Evolutionary conservation across 805 yeast species (phyloP), one percentile per base, ranked within the genome.

Genomic region (Lipomyces anomalus): DNA sequence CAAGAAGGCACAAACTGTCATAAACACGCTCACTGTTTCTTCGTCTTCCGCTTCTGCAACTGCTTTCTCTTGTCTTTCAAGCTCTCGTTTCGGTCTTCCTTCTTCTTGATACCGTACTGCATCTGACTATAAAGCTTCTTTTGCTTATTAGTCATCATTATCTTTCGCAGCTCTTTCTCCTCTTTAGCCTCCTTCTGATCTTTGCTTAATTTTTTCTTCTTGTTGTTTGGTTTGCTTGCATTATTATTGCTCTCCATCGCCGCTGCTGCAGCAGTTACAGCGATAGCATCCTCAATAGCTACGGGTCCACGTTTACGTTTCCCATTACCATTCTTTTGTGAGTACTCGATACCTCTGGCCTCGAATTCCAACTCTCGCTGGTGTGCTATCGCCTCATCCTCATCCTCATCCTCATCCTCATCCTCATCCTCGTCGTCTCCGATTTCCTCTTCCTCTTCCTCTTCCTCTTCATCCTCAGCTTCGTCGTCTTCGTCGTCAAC

Each of bases 91-190:
- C 90, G 80, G 42, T 74, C 74, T 61, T 84, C 87, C 70, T 85
- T 84, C 76, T 85, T 79, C 48, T 82, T 80, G 58, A 84, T 78
- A 48, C 95, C 90, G 65, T 86, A 81, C 70, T 87, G 92, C 95
- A 90, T 86, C 80, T 84, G 84, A 72, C 84, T 84, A 74, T 92
- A 92, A 56, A 89, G 73, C 67, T 85, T 86, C 74, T 88, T 84
- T 71, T 90, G 95, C 68, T 90, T 92, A 72, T 88, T 88, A 58
- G 90, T 77, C 98, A 92, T 90, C 98, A 92, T 90, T 62, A 88
- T 86, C 81, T 80, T 80, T 73, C 85, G 85, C 71, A 90, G 78
- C 56, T 89, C 92, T 70, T 86, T 85, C 65, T 88, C 97, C 70
- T 83, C 89, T 23, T 63, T 63, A 36, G 69, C 78, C 52, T 79